Percentiles rank a stretch among this genome's conserved stretches.
Conservation (phyloP, 805 yeast genomes). For the Candida rishiriensis region DNA sequence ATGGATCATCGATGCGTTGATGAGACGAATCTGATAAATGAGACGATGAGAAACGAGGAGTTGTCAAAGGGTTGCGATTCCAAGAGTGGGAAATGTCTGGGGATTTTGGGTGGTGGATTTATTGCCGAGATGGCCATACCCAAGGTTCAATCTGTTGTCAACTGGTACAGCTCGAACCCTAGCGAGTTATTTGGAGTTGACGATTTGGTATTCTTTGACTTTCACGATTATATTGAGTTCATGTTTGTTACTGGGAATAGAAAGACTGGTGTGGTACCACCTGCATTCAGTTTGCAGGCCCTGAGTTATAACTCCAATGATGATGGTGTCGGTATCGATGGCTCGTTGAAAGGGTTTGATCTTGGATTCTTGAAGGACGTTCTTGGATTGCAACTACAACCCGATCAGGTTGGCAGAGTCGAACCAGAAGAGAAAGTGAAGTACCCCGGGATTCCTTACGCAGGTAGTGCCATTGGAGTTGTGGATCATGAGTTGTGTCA, state of each 20-base stretch:
- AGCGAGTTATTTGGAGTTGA: slow-evolving; percentile 20
- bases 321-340: slow-evolving; percentile 43
- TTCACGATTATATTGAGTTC: slow-evolving; percentile 42
- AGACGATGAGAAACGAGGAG: background rate
- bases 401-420: slow-evolving; percentile 28
- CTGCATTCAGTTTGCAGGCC: background rate
- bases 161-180: slow-evolving; percentile 3
- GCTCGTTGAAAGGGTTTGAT: slow-evolving; percentile 52
- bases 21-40: slow-evolving; percentile 16
- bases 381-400: slow-evolving; percentile 6
- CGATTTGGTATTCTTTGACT: slow-evolving; percentile 40
- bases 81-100: background rate
- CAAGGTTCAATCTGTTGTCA: slow-evolving; percentile 38
- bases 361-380: slow-evolving; percentile 6
- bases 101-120: slow-evolving; percentile 22
- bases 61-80: background rate
- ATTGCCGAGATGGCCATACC: slow-evolving; percentile 59
- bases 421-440: slow-evolving; percentile 11
- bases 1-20: slow-evolving; percentile 47
- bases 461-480: slow-evolving; percentile 30
- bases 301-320: background rate
- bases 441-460: slow-evolving; percentile 24
- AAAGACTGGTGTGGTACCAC: background rate
- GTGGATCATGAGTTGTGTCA: slow-evolving; percentile 3
- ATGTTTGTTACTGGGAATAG: slow-evolving; percentile 19